These are phyloP conservation scores for Sporisorium scitamineum DNA, from an alignment of 1,284 basidiomycete genomes.

Conservation along the genomic window DNA sequence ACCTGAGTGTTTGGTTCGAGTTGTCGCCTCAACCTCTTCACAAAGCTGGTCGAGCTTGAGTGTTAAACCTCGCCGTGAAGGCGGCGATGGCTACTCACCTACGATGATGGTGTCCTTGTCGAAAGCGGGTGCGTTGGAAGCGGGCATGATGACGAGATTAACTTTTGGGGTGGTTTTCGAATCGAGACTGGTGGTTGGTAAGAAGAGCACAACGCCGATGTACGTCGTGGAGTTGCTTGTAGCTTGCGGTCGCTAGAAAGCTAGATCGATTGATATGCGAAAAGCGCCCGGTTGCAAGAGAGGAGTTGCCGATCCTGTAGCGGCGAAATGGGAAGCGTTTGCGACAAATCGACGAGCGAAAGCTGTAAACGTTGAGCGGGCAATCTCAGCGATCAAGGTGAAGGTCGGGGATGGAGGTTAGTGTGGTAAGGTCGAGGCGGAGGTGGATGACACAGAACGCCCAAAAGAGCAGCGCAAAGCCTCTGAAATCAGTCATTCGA, in stretches of 20 bases:
- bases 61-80: background rate
- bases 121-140: slow-evolving; percentile 50
- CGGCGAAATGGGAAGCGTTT: slow-evolving; percentile 1
- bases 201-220: background rate
- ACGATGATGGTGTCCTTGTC: slow-evolving; percentile 64
- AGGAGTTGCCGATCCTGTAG: background rate
- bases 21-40: too few species aligned
- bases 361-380: background rate
- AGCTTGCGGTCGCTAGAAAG: background rate
- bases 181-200: background rate
- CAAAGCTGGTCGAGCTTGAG: background rate
- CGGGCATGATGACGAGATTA: slow-evolving; percentile 30
- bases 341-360: background rate
- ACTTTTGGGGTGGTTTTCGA: background rate
- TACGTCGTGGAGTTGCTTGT: background rate
- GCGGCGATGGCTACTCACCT: slow-evolving; percentile 48
- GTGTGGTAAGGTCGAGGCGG: background rate
- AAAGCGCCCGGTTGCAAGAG: background rate
- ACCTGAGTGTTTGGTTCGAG: background rate
- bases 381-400: background rate
- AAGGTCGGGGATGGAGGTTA: background rate
- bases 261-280: background rate
- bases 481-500: background rate
- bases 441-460: slow-evolving; percentile 2
- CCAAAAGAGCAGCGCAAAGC: background rate